Conservation (phyloP, 2,329 filamentous ascomycete genomes). For the Verticillium tricorpus region DNA sequence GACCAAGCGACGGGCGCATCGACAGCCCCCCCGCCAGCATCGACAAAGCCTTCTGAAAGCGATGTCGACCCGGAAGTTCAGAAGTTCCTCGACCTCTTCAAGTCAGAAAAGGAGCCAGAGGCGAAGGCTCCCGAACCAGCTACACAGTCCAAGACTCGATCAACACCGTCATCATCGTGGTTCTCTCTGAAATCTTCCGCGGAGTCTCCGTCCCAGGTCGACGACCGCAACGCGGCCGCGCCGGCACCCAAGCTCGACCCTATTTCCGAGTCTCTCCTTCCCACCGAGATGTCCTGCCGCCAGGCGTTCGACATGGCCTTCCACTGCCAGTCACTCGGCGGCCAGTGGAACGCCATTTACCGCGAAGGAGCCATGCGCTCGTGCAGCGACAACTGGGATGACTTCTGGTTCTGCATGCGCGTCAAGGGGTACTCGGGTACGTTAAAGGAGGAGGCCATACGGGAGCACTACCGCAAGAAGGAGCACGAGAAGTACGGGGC, state of each 20-base stretch:
- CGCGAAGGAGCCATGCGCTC: conserved; percentile 72
- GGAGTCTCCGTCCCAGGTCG: conserved; percentile 11
- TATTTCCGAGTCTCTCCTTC: conserved; percentile 67
- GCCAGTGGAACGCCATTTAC: conserved; percentile 90
- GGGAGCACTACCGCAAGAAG: conserved; percentile 64
- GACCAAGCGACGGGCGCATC: conserved; percentile 17
- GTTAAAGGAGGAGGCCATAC: conserved; percentile 57
- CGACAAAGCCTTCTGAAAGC: conserved; percentile 8
- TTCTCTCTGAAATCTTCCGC: conserved; percentile 26
- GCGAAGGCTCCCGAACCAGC: conserved; percentile 10
- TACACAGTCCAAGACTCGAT: conserved; percentile 15
- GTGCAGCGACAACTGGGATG: conserved; percentile 82
- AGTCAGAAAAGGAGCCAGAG: conserved; percentile 24
- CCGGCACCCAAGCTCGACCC: conserved; percentile 29
- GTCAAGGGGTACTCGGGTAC: conserved; percentile 58
- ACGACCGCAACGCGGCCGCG: conserved; percentile 11
- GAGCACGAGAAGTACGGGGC: conserved; percentile 59
- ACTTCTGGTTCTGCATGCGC: conserved; percentile 98
- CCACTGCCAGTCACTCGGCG: conserved; percentile 87
- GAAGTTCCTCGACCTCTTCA: conserved; percentile 47
- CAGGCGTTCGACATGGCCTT: conserved; percentile 89
- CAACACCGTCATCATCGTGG: conserved; percentile 22
- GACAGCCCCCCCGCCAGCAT: conserved; percentile 13
- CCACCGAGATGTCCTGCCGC: conserved; percentile 81
- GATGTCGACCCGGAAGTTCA: conserved; percentile 46